phyloP scores from a whole-genome alignment of 2,329 filamentous ascomycete species.

The Paecilomyces sp. region DNA sequence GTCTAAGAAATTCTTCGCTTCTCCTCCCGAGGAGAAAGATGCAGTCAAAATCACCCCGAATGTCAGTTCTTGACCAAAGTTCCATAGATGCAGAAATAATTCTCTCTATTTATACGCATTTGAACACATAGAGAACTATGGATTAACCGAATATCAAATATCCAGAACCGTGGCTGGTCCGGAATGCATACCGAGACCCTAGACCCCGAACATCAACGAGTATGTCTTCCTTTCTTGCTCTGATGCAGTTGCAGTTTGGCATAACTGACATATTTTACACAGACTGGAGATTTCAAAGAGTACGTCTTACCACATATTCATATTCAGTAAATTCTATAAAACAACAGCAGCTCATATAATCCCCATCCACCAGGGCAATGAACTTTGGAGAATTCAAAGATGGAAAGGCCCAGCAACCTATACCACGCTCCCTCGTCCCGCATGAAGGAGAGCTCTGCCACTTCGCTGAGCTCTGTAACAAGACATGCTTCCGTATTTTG shows the following conservation, averaged over 20 bases:
- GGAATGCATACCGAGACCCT: conserved; percentile 82
- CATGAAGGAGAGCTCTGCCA: conserved; percentile 55
- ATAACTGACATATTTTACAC: background rate
- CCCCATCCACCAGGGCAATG: conserved; percentile 58
- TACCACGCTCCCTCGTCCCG: conserved; percentile 58
- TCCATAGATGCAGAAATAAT: background rate
- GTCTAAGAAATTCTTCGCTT: conserved; percentile 67
- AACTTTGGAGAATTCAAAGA: conserved; percentile 76
- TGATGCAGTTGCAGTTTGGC: background rate
- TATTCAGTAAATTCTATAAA: background rate
- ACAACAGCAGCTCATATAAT: background rate
- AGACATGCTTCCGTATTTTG: conserved; percentile 66
- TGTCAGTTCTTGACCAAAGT: conserved; percentile 22
- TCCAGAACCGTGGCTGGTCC: conserved; percentile 78
- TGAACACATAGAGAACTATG: background rate
- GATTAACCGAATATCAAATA: background rate
- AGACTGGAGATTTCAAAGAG: conserved; percentile 87
- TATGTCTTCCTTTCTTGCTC: conserved; percentile 29
- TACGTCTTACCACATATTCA: conserved; percentile 31
- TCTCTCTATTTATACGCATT: background rate
- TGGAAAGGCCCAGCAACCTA: conserved; percentile 65
- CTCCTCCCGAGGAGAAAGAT: conserved; percentile 64
- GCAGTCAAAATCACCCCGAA: conserved; percentile 64
- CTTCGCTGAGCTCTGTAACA: conserved; percentile 66
- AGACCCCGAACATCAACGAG: conserved; percentile 74